Percentiles rank a stretch among this genome's conserved stretches.
Evolutionary conservation across 1,284 basidiomycete genomes (phyloP).

Genomic region (Ganoderma sinense): DNA sequence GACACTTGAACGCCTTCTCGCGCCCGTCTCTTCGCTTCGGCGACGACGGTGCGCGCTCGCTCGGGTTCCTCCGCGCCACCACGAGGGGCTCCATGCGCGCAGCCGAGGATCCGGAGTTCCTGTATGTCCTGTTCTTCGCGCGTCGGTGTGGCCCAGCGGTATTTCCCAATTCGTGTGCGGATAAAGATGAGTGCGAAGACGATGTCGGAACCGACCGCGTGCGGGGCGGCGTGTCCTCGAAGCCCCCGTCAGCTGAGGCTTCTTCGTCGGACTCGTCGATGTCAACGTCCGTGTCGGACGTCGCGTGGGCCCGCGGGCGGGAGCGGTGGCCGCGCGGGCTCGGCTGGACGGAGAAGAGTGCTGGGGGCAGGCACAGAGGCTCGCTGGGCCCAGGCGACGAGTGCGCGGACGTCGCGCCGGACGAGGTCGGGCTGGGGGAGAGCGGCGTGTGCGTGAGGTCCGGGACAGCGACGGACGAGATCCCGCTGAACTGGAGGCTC

Average conservation of each 20-base stretch:
- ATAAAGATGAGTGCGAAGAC: no score
- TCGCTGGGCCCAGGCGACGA: slow-evolving; percentile 29
- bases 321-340: neutral
- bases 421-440: slow-evolving; percentile 21
- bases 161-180: neutral
- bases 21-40: slow-evolving; percentile 33
- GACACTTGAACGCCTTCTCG: slow-evolving; percentile 48
- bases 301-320: neutral
- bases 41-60: slow-evolving; percentile 6
- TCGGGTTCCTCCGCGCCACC: slow-evolving; percentile 6
- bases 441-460: slow-evolving; percentile 27
- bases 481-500: slow-evolving; percentile 21
- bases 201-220: neutral
- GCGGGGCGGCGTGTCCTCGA: neutral
- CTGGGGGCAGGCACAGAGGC: slow-evolving; percentile 38
- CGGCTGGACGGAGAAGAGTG: slow-evolving; percentile 35
- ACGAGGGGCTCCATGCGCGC: slow-evolving; percentile 16
- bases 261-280: neutral
- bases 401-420: slow-evolving; percentile 24
- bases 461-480: slow-evolving; percentile 19
- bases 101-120: no score
- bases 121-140: slow-evolving; percentile 4
- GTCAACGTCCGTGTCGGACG: neutral
- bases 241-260: no score
- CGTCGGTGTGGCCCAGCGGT: slow-evolving; percentile 15